Conservation (phyloP, 2,329 filamentous ascomycete species). For the Paecilomyces sp. region DNA sequence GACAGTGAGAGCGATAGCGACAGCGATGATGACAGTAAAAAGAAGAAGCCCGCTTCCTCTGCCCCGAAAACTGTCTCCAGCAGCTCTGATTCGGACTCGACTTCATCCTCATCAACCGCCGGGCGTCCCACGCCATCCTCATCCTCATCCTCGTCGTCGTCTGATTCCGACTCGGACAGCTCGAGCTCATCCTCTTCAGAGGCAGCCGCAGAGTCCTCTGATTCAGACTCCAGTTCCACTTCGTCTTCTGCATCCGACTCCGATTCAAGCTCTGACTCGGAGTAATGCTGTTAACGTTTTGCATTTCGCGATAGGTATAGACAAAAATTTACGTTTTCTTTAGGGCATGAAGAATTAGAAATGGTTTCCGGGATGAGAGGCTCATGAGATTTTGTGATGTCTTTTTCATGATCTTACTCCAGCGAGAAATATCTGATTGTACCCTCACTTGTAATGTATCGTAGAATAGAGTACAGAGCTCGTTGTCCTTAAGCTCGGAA, state of each 20-base stretch:
- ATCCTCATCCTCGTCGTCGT: conserved; percentile 1
- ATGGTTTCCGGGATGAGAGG: background rate
- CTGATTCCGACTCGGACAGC: conserved; percentile 2
- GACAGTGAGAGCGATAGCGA: conserved; percentile 17
- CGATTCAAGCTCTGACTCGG: conserved; percentile 1
- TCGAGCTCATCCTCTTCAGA: no score
- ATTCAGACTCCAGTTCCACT: background rate
- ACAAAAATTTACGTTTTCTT: background rate
- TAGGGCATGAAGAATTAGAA: background rate
- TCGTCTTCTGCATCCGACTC: conserved; percentile 4
- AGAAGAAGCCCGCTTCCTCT: conserved; percentile 7
- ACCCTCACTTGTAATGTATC: no score
- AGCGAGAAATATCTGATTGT: background rate
- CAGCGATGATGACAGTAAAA: background rate
- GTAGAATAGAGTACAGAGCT: no score
- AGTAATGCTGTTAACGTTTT: background rate
- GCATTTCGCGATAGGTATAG: background rate
- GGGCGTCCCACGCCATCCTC: background rate
- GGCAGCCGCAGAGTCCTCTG: background rate
- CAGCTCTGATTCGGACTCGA: conserved; percentile 2
- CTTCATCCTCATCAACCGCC: background rate
- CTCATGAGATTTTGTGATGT: no score
- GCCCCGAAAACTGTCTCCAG: conserved; percentile 27
- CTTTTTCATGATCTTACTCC: background rate
- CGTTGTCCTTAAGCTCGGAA: no score